A percentile compares a stretch with the other conserved stretches of the same genome.
These are phyloP conservation scores for Sporothrix humicola DNA, from an alignment of 2,329 filamentous ascomycete genomes.

Conservation along the genomic window DNA sequence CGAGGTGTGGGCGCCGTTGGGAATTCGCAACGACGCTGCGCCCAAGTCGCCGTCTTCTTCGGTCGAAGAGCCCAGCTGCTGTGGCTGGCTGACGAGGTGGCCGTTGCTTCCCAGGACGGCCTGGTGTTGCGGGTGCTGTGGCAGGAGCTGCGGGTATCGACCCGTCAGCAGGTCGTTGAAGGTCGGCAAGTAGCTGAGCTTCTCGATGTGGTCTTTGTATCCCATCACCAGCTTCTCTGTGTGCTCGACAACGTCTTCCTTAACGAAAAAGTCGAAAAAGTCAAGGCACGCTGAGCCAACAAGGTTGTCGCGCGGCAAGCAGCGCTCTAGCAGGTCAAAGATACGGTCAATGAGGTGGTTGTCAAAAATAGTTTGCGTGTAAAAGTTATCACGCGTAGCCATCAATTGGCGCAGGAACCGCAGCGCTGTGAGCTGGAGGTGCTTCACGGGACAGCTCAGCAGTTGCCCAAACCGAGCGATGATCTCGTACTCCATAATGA, in stretches of 20 bases:
- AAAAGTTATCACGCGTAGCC: conserved; percentile 86
- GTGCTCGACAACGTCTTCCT: conserved; percentile 79
- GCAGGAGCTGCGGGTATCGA: conserved; percentile 26
- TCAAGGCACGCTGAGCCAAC: conserved; percentile 93
- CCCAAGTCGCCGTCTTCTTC: conserved; percentile 8
- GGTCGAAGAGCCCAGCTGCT: background rate
- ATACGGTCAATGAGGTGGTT: conserved; percentile 84
- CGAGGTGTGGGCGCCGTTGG: conserved; percentile 29
- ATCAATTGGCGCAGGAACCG: conserved; percentile 92
- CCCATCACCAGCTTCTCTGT: conserved; percentile 84
- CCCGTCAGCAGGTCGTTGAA: conserved; percentile 72
- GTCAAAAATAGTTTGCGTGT: conserved; percentile 81
- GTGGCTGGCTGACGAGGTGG: background rate
- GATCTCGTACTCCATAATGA: conserved; percentile 80
- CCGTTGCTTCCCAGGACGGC: conserved; percentile 47
- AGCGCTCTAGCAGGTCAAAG: conserved; percentile 80
- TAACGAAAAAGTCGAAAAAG: conserved; percentile 88
- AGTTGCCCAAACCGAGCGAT: conserved; percentile 81
- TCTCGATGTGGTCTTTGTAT: conserved; percentile 76
- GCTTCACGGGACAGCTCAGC: conserved; percentile 83
- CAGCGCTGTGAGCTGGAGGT: conserved; percentile 86
- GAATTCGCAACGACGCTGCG: background rate
- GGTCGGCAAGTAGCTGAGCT: conserved; percentile 81
- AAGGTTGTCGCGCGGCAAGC: conserved; percentile 90
- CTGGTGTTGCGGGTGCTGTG: conserved; percentile 62